Conservation (phyloP, 345 rosid species). For the Sisymbrium irio region DNA sequence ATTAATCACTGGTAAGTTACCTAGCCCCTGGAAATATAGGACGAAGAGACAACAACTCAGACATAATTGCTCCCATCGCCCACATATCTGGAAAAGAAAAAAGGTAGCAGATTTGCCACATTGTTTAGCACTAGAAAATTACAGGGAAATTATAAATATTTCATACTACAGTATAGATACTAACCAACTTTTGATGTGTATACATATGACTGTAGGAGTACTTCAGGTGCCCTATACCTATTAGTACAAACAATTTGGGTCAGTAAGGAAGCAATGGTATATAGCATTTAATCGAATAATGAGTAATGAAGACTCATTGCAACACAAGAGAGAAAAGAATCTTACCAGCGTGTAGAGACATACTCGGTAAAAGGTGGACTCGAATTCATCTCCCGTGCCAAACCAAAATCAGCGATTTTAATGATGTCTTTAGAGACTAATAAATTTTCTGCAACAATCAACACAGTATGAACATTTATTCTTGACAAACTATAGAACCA, state of each 20-base stretch:
- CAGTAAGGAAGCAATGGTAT: neutral
- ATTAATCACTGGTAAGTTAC: conserved; percentile 30
- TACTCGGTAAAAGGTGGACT: conserved; percentile 91
- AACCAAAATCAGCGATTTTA: conserved; percentile 98
- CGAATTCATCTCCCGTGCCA: conserved; percentile 87
- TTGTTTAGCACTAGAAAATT: neutral
- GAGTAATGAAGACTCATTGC: neutral
- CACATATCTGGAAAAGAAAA: conserved; percentile 59
- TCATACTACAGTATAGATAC: conserved; percentile 50
- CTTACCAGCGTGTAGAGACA: conserved; percentile 96
- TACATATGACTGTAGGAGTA: conserved; percentile 74
- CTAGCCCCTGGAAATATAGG: conserved; percentile 87
- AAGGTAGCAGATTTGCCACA: neutral
- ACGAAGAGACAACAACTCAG: conserved; percentile 69
- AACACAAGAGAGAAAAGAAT: neutral
- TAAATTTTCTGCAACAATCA: conserved; percentile 63
- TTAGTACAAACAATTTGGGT: conserved; percentile 3
- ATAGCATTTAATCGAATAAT: neutral
- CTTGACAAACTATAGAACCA: neutral
- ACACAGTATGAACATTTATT: conserved; percentile 4
- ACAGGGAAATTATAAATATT: conserved; percentile 33
- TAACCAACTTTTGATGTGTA: conserved; percentile 90
- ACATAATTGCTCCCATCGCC: conserved; percentile 97
- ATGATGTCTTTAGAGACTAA: conserved; percentile 70
- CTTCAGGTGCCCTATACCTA: conserved; percentile 99